These are phyloP conservation scores for Colletotrichum tropicicola DNA, from an alignment of 2,329 filamentous ascomycete species.

Conservation along the genomic window DNA sequence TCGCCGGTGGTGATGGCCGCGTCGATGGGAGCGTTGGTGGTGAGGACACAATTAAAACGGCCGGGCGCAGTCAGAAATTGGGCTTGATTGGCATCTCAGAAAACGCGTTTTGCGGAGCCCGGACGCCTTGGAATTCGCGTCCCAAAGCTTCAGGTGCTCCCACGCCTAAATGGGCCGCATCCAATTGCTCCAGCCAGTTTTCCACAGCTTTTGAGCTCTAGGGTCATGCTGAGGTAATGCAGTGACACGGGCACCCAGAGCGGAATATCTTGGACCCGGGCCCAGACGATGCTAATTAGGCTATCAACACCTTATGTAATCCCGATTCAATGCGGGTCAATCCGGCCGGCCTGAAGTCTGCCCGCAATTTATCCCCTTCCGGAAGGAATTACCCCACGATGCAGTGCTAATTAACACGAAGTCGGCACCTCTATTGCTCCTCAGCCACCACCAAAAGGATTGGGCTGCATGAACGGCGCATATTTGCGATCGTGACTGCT, in stretches of 20 bases:
- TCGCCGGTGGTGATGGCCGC: neutral
- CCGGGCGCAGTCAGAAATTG: constrained; percentile 11
- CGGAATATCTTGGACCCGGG: too few species aligned
- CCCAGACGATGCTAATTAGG: too few species aligned
- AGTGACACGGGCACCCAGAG: too few species aligned
- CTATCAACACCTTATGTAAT: too few species aligned
- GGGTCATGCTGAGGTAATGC: too few species aligned
- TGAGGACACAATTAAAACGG: too few species aligned
- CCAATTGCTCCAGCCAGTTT: constrained; percentile 1
- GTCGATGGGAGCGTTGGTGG: neutral
- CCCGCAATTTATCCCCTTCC: too few species aligned
- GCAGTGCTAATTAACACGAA: neutral
- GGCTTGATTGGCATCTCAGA: constrained; percentile 24
- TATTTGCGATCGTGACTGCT: too few species aligned
- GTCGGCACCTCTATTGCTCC: neutral
- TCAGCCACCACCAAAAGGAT: neutral
- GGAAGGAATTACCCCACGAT: neutral
- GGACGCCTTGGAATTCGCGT: constrained; percentile 24
- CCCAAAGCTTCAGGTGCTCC: constrained; percentile 16
- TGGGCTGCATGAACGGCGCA: neutral
- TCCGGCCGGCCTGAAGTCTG: neutral
- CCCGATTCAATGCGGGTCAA: neutral
- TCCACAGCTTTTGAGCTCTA: too few species aligned
- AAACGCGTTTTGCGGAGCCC: constrained; percentile 29
- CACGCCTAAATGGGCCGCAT: constrained; percentile 10